phyloP scores from a whole-genome alignment of 257 asterid species.

The Solanum dulcamara region DNA sequence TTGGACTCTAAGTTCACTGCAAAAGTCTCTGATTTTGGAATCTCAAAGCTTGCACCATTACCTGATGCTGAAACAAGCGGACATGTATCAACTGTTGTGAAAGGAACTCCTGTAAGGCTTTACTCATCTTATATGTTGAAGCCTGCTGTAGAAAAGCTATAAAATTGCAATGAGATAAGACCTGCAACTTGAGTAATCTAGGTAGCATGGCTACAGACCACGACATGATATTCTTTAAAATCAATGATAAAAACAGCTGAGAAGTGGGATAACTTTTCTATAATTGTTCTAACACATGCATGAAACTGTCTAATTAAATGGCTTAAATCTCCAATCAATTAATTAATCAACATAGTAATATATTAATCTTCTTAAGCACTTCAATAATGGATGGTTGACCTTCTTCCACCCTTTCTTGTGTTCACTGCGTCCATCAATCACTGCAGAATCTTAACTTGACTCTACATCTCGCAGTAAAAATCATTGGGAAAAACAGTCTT shows the following conservation, averaged over 20 bases:
- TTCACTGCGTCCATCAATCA: neutral
- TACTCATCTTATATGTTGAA: neutral
- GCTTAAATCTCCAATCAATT: neutral
- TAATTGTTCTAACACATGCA: neutral
- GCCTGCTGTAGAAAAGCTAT: neutral
- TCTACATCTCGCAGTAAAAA: too few species aligned
- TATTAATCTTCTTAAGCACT: neutral
- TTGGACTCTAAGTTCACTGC: neutral
- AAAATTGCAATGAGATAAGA: neutral
- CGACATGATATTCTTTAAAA: neutral
- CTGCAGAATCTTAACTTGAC: neutral
- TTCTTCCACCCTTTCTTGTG: neutral
- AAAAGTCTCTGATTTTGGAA: conserved; percentile 1
- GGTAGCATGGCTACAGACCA: neutral
- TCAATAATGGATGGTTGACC: neutral
- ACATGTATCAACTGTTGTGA: neutral
- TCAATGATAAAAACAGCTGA: neutral
- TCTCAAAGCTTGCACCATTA: neutral
- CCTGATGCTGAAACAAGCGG: neutral
- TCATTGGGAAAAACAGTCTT: neutral
- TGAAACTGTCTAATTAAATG: neutral
- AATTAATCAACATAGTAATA: neutral
- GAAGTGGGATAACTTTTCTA: neutral
- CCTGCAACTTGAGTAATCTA: neutral
- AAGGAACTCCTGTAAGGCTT: conserved; percentile 1